Base-by-base conservation (phyloP, 345 rosid genomes). In the Eutrema yunnanense region DNA sequence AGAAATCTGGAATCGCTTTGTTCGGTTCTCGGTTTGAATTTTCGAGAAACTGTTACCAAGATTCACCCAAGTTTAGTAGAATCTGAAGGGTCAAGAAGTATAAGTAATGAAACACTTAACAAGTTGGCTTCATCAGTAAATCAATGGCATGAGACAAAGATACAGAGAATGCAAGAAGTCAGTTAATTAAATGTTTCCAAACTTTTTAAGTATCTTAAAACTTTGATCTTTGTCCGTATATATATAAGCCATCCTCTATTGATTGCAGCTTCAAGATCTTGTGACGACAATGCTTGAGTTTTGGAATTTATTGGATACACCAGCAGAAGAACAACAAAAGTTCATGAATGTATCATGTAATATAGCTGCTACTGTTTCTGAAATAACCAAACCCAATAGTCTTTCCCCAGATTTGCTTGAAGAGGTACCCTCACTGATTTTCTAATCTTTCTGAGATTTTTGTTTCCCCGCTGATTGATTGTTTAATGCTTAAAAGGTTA, bases 221-320 rank as follows among this genome's bases (percentile, higher is more conserved):
- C 54, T 36, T 34, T 14, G 10, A 44, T 42, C 26, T 27, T 41
- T 19, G 32, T 26, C 49, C 73, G 53, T 57, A 34, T 16, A 27
- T 16, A 27, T 12, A 48, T 34, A 14, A 34, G 19, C 2, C 11
- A 9, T 64, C 32, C 32, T 33, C 58, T 50, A 12, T 54, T 73
- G 66, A 48, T 75, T 69, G 67, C 93, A 92, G 99, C 96, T 95
- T 36, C 99, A 92, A 88, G 99, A 95, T 80, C 96, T 90, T 63
- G 96, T 89, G 52, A 84, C 89, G 3, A 83, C 96, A 41, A 86
- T 95, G 92, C 78, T 95, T 78, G 94, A 88, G 82, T 82, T 81
- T 71, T 95, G 99, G 99, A 83, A 90, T 72, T 69, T 92, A 84
- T 87, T 95, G 99, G 99, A 95, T 62, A 95, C 98, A 65, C 98